phyloP scores from a whole-genome alignment of 306 rosid species.

The Vigna nakashimae region DNA sequence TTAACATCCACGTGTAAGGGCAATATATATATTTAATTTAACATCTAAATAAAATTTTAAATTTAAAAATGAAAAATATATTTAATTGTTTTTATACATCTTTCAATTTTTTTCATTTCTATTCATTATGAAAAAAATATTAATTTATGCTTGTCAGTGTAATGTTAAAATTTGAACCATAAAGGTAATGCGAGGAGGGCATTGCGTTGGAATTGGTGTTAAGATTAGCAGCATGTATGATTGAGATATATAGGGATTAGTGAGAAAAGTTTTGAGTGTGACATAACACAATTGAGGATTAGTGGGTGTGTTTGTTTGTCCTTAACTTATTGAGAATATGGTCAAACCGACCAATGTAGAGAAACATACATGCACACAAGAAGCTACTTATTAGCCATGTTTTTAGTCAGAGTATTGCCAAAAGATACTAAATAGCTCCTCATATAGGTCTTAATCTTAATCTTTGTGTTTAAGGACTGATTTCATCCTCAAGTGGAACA shows the following conservation, averaged over 20 bases:
- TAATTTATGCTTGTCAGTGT: background rate
- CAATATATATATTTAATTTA: too few species aligned
- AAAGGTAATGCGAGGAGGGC: background rate
- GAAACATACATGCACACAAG: slow-evolving; percentile 41
- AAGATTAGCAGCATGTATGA: slow-evolving; percentile 33
- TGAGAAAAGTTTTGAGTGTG: slow-evolving; percentile 36
- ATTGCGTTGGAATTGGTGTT: background rate
- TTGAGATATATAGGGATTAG: slow-evolving; percentile 51
- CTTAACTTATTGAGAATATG: slow-evolving; percentile 40
- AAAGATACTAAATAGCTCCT: slow-evolving; percentile 35
- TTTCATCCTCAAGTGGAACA: slow-evolving; percentile 44
- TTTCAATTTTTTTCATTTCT: too few species aligned
- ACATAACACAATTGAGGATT: slow-evolving; percentile 43
- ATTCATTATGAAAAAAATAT: too few species aligned
- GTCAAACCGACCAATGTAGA: slow-evolving; percentile 50
- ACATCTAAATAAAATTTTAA: too few species aligned
- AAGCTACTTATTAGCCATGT: slow-evolving; percentile 15
- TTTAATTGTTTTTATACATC: too few species aligned
- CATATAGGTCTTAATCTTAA: slow-evolving; percentile 34
- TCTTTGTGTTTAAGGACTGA: slow-evolving; percentile 46
- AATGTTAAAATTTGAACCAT: slow-evolving; percentile 37
- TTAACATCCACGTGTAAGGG: too few species aligned
- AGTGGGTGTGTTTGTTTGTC: slow-evolving; percentile 41
- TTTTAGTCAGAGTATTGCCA: slow-evolving; percentile 38
- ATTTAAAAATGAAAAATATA: too few species aligned